Percentiles rank a stretch among this genome's conserved stretches.
Evolutionary conservation across 805 yeast genomes (phyloP).

Genomic region (Candida orba): DNA sequence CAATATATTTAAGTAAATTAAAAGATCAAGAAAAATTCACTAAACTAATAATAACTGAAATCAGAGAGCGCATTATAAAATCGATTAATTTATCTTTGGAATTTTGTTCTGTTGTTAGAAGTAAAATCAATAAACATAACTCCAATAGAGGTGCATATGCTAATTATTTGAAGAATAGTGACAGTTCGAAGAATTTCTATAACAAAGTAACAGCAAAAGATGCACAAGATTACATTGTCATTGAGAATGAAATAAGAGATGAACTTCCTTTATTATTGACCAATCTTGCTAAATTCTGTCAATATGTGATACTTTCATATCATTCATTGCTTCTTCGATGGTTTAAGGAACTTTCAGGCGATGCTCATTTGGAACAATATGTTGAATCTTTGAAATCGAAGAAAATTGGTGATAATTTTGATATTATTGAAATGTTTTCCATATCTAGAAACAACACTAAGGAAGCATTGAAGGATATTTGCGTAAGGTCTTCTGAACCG

Average conservation of each 20-base stretch:
- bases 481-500: slow-evolving; percentile 1
- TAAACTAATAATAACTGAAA: slow-evolving; percentile 19
- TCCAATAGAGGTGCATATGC: slow-evolving; percentile 29
- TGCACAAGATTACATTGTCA: slow-evolving; percentile 17
- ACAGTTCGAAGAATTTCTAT: slow-evolving; percentile 3
- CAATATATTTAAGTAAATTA: slow-evolving; percentile 23
- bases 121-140: slow-evolving; percentile 25
- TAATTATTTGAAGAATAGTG: slow-evolving; percentile 8
- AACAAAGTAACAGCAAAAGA: slow-evolving; percentile 4
- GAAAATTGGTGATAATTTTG: slow-evolving; percentile 27
- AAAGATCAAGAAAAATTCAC: slow-evolving; percentile 23
- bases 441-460: slow-evolving; percentile 24
- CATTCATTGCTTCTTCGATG: slow-evolving; percentile 22
- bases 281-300: slow-evolving; percentile 9
- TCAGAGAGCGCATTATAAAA: slow-evolving; percentile 23
- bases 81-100: slow-evolving; percentile 23
- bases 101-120: slow-evolving; percentile 20
- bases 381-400: slow-evolving; percentile 12
- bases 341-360: slow-evolving; percentile 27
- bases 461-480: slow-evolving; percentile 25
- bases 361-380: slow-evolving; percentile 21
- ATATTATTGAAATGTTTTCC: slow-evolving; percentile 29
- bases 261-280: slow-evolving; percentile 26
- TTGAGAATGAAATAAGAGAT: slow-evolving; percentile 21
- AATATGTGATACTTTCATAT: slow-evolving; percentile 18